These are phyloP conservation scores for Fusarium multiceps DNA, from an alignment of 2,329 filamentous ascomycete genomes.

Conservation along the genomic window DNA sequence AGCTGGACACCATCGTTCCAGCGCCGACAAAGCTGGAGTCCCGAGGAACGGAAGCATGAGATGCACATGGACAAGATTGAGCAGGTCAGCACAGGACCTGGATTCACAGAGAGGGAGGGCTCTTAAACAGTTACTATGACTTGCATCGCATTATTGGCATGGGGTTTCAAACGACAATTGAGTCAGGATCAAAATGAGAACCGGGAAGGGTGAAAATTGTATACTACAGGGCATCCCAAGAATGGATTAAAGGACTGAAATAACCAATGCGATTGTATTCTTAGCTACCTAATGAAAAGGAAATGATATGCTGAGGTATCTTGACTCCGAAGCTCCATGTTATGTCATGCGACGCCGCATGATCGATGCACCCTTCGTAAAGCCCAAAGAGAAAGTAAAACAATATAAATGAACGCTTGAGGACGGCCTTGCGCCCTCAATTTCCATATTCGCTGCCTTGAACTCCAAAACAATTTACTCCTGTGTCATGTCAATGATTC, in stretches of 20 bases:
- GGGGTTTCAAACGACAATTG: constrained; percentile 2
- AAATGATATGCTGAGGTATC: constrained; percentile 33
- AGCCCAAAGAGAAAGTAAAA: constrained; percentile 8
- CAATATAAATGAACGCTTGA: background rate
- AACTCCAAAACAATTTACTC: constrained; percentile 20
- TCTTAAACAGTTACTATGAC: background rate
- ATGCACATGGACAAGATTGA: constrained; percentile 60
- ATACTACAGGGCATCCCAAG: constrained; percentile 9
- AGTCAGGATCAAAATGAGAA: background rate
- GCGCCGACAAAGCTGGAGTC: constrained; percentile 64
- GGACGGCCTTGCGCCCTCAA: background rate
- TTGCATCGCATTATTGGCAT: background rate
- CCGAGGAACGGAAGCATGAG: constrained; percentile 64
- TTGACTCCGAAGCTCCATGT: constrained; percentile 36
- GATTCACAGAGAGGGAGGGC: constrained; percentile 55
- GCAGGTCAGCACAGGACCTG: constrained; percentile 51
- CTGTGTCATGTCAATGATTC: background rate
- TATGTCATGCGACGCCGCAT: constrained; percentile 5
- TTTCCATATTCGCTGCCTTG: background rate
- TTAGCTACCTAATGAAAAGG: constrained; percentile 17
- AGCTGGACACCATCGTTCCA: constrained; percentile 59
- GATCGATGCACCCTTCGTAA: constrained; percentile 1
- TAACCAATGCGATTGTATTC: constrained; percentile 23
- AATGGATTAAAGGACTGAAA: constrained; percentile 1
- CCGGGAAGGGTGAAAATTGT: background rate